Evolutionary conservation across 164 flowering plant genomes (phyloP), one percentile per base, ranked within the genome.

Genomic region (Echeveria elegans): DNA sequence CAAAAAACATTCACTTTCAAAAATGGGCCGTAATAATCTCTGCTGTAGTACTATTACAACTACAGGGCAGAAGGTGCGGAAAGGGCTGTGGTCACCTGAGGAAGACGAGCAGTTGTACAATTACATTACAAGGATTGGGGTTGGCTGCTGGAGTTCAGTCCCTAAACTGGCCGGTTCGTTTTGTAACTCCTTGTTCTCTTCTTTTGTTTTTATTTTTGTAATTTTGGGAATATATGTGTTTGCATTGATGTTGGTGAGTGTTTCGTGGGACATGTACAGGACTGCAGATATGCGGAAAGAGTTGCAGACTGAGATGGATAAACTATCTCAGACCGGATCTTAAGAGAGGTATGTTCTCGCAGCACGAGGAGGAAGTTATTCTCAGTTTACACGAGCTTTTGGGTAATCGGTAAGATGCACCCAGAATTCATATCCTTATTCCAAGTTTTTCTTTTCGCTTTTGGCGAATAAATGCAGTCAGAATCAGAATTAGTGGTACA

Each of bases 111-210:
- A 91, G 41, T 80, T 91, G 32, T 82, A 26, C 80, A 88, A 82
- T 68, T 71, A 91, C 81, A 86, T 91, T 23, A 81, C 87, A 18
- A 71, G 78, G 43, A 83, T 73, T 66, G 97, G 97, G 12, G 84
- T 89, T 67, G 97, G 97, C 6, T 87, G 96, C 78, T 91, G 97
- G 97, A 91, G 96, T 67, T 84, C 97, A 23, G 93, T 91, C 19
- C 97, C 97, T 30, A 87, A 85, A 69, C 85, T 82, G 19, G 90
- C 97, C 67, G 97, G 97, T 86, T 73, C n/a, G n/a, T 11, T 64
- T 12, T 12, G 18, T 12, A 43, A 43, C 47, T 43, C 5, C 15
- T 43, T 43, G 4, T 43, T 43, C 16, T n/a, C n/a, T n/a, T 15
- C 15, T 43, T 16, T 3, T 43, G 15, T 19, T 31, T 28, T 21